Conservation (phyloP, 2,329 filamentous ascomycete species). For the Claviceps sp. region DNA sequence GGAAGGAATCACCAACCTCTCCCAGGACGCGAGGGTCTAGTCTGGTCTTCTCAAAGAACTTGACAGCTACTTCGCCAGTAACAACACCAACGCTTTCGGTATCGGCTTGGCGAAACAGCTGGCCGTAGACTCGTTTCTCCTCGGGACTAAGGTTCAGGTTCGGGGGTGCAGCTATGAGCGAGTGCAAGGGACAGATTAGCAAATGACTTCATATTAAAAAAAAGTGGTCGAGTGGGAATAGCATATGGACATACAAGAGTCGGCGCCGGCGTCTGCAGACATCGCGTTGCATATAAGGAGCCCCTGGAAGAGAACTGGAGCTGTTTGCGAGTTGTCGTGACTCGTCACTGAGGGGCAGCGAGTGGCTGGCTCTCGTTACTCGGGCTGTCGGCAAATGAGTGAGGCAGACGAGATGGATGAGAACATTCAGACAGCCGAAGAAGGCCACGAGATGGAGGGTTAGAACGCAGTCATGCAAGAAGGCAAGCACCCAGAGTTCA, state of each 20-base stretch:
- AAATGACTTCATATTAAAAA: background rate
- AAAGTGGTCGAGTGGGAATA: background rate
- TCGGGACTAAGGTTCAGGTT: slow-evolving; percentile 78
- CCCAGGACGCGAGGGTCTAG: slow-evolving; percentile 76
- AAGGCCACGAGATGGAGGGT: background rate
- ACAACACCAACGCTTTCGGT: slow-evolving; percentile 84
- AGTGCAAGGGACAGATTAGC: slow-evolving; percentile 6
- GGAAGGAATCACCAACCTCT: slow-evolving; percentile 45
- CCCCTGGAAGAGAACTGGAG: background rate
- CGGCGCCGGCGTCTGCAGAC: slow-evolving; percentile 13
- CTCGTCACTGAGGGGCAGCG: background rate
- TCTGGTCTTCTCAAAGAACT: slow-evolving; percentile 94
- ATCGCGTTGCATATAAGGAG: slow-evolving; percentile 9
- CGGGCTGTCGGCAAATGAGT: background rate
- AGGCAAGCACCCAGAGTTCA: background rate
- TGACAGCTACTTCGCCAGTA: slow-evolving; percentile 88
- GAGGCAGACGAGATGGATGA: background rate
- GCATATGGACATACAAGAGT: slow-evolving; percentile 9
- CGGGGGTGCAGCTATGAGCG: slow-evolving; percentile 39
- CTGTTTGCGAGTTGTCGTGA: background rate
- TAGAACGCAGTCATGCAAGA: background rate
- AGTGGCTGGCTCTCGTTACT: background rate
- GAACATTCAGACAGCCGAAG: background rate
- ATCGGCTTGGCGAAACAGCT: slow-evolving; percentile 87
- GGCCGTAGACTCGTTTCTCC: slow-evolving; percentile 87